phyloP scores from a whole-genome alignment of 352 stramenopile species.

The Halophytophthora batemanensis region DNA sequence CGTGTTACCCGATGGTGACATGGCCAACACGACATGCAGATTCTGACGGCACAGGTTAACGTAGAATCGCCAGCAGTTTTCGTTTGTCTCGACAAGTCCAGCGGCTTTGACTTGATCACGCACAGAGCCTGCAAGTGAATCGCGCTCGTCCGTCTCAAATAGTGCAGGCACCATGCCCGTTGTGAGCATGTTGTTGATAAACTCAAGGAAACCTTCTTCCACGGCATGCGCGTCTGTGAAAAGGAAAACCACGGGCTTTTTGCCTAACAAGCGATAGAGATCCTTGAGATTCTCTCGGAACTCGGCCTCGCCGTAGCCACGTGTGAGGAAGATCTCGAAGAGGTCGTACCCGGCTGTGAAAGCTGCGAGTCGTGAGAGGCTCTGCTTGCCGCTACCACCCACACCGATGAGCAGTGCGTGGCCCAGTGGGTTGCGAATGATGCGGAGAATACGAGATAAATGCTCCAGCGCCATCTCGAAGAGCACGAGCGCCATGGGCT shows the following conservation, averaged over 20 bases:
- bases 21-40: constrained; percentile 92
- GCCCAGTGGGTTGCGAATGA: constrained; percentile 90
- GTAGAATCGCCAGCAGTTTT: constrained; percentile 95
- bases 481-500: constrained; percentile 93
- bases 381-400: constrained; percentile 94
- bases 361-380: constrained; percentile 86
- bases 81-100: constrained; percentile 88
- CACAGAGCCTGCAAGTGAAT: constrained; percentile 78
- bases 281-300: constrained; percentile 95
- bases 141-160: constrained; percentile 92
- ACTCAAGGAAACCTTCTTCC: constrained; percentile 95
- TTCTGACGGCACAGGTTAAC: constrained; percentile 93
- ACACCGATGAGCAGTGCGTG: constrained; percentile 94
- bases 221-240: constrained; percentile 96
- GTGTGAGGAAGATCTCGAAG: constrained; percentile 93
- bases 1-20: constrained; percentile 93
- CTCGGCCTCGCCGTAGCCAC: constrained; percentile 91
- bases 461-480: constrained; percentile 96
- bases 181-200: constrained; percentile 97
- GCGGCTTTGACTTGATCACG: constrained; percentile 87
- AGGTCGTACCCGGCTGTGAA: constrained; percentile 93
- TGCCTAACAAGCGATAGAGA: constrained; percentile 88
- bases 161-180: constrained; percentile 93
- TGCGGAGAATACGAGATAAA: constrained; percentile 89
- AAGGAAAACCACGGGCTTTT: constrained; percentile 91